phyloP scores from a whole-genome alignment of 768 basidiomycete species.

The Boletus vinaceobasis region DNA sequence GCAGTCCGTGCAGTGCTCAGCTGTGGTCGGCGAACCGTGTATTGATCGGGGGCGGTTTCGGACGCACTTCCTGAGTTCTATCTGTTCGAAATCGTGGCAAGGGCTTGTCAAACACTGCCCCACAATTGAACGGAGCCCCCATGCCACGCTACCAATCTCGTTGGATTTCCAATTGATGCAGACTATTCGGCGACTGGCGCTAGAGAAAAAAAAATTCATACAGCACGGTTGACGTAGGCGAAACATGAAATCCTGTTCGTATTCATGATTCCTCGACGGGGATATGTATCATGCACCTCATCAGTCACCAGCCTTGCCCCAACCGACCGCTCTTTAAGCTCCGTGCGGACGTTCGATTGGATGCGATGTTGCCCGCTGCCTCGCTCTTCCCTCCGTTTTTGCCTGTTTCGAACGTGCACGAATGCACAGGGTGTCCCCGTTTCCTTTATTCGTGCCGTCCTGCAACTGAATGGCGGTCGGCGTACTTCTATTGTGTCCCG shows the following conservation, averaged over 20 bases:
- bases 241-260: constrained; percentile 8
- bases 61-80: constrained; percentile 13
- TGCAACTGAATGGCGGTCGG: constrained; percentile 2
- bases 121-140: constrained; percentile 5
- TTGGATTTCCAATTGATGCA: constrained; percentile 6
- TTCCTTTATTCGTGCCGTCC: constrained; percentile 3
- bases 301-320: constrained; percentile 6
- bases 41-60: constrained; percentile 27
- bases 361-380: constrained; percentile 19
- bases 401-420: constrained; percentile 13
- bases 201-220: not conserved
- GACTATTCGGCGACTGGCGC: constrained; percentile 18
- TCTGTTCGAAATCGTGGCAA: constrained; percentile 19
- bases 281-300: constrained; percentile 6
- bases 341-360: constrained; percentile 19
- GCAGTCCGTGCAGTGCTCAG: constrained; percentile 16
- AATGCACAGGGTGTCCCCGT: constrained; percentile 8
- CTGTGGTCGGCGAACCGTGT: constrained; percentile 27
- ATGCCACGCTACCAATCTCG: constrained; percentile 6
- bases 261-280: constrained; percentile 10
- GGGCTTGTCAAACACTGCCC: constrained; percentile 24
- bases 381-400: constrained; percentile 16
- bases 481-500: constrained; percentile 5
- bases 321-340: constrained; percentile 23
- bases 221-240: constrained; percentile 1